Base-by-base conservation (phyloP, 345 rosid species). In the Draba incana region DNA sequence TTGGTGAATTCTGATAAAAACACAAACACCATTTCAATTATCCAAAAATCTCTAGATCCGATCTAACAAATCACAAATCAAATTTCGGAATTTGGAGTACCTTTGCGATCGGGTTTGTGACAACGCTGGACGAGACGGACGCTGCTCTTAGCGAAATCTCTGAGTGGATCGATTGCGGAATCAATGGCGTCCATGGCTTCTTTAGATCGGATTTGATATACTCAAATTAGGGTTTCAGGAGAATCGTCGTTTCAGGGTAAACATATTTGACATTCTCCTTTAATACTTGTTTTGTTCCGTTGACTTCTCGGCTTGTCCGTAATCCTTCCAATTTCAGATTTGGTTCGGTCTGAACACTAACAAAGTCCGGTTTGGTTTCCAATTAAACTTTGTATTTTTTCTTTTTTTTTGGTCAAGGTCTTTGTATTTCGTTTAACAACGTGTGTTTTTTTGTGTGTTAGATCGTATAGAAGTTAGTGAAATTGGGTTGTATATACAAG, bases 21-120 rank as follows among this genome's bases (percentile, higher is more conserved):
- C 12, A 23, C 23, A 12, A 55, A 0, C 8, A 25, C 7, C 16
- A 43, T 20, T n/a, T 1, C 3, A 54, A 52, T 4, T 3, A 49
- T 55, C 2, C 33, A 9, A 58, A 45, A 20, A 41, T 56, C 55
- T 28, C 14, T 13, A 13, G 37, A 28, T 73, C 71, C 33, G 41
- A 1, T 0, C 45, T 13, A 48, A 6, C 48, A 25, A 12, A 44
- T 35, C 46, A 57, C 39, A 46, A 20, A 61, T 12, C 4, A 10
- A 11, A 13, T 28, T 35, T 4, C 20, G 43, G 6, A 51, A 20
- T 41, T 28, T 33, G 0, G 39, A 56, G 23, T 56, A 83, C 91
- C 89, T 64, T 88, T 86, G 64, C 89, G 90, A 59, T 88, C 96
- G 46, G 92, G 92, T 64, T 86, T 88, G 84, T 88, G 92, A 74